Conservation (phyloP, 768 basidiomycete genomes). For the Naganishia onofrii region DNA sequence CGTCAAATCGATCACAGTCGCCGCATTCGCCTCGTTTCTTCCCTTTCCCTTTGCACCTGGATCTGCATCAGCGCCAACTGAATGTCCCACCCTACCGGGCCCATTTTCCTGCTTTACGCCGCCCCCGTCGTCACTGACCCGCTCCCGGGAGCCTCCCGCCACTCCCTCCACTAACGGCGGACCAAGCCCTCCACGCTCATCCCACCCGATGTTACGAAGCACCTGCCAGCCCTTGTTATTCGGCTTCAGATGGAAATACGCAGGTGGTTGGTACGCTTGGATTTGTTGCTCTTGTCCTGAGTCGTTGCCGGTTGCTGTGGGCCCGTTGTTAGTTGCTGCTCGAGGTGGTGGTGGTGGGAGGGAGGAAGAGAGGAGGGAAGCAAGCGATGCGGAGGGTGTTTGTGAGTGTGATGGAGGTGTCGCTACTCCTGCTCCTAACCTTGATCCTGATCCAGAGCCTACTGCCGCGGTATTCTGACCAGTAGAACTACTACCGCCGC, state of each 20-base stretch:
- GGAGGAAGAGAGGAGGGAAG: constrained; percentile 12
- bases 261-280: constrained; percentile 15
- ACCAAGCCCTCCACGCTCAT: constrained; percentile 31
- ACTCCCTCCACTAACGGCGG: no score
- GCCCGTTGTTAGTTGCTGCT: no score
- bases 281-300: not conserved
- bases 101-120: constrained; percentile 17
- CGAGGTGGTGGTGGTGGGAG: constrained; percentile 26
- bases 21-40: not conserved
- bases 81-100: no score
- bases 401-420: not conserved
- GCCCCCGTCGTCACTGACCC: no score
- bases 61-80: no score
- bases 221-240: constrained; percentile 29
- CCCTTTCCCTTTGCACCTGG: no score
- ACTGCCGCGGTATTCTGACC: not conserved
- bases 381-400: constrained; percentile 29
- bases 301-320: not conserved
- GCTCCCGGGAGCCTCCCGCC: no score
- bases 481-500: no score
- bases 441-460: not conserved
- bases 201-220: constrained; percentile 29
- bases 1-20: constrained; percentile 19
- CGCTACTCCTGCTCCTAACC: not conserved
- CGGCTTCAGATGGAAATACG: constrained; percentile 28